phyloP scores from a whole-genome alignment of 2,329 filamentous ascomycete genomes.

The Blastomyces silverae region DNA sequence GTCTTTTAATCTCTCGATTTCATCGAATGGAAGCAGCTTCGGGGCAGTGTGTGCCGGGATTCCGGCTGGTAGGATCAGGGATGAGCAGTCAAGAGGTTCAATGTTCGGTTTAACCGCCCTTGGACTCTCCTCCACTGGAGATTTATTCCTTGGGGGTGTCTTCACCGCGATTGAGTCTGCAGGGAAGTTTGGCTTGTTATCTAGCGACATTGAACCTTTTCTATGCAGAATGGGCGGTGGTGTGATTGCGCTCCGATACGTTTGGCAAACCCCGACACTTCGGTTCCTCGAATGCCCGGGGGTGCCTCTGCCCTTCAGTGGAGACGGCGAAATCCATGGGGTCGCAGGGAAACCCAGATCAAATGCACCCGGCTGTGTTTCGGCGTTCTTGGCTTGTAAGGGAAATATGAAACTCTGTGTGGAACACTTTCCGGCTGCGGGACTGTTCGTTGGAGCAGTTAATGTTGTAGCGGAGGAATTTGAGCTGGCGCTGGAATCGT shows the following conservation, averaged over 20 bases:
- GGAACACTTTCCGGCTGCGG: constrained; percentile 1
- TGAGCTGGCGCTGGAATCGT: constrained; percentile 14
- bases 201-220: constrained; percentile 3
- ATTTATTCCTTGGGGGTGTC: constrained; percentile 18
- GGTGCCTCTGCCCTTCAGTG: constrained; percentile 1
- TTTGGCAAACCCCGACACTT: constrained; percentile 8
- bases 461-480: constrained; percentile 10
- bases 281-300: constrained; percentile 9
- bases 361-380: neutral
- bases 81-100: constrained; percentile 9
- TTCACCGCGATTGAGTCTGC: constrained; percentile 18
- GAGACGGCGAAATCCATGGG: constrained; percentile 1
- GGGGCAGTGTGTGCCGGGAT: constrained; percentile 22
- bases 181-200: constrained; percentile 12
- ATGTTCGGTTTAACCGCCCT: neutral
- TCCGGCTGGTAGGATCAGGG: constrained; percentile 22
- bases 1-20: constrained; percentile 24
- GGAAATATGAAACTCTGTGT: constrained; percentile 11
- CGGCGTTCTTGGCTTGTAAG: neutral
- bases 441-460: constrained; percentile 6
- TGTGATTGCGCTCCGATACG: constrained; percentile 5
- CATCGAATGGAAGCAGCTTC: constrained; percentile 19
- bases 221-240: neutral
- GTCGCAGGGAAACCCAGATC: neutral
- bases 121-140: constrained; percentile 10